phyloP scores from a whole-genome alignment of 345 rosid genomes.

The Turnera subulata region DNA sequence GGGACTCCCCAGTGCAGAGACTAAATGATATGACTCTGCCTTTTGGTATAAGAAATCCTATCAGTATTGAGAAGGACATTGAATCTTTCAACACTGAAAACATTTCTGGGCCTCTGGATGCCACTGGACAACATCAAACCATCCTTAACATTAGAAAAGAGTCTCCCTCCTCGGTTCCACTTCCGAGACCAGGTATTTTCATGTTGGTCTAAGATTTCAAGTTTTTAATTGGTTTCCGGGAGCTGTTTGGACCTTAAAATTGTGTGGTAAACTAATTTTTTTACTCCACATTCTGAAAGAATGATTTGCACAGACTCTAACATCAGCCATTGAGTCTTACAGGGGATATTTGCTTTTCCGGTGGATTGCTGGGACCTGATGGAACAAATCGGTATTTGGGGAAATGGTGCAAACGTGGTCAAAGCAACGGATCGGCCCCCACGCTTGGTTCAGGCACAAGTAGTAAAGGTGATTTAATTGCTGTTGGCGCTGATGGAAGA shows the following conservation, averaged over 20 bases:
- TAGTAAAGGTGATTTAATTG: slow-evolving; percentile 48
- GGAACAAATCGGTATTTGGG: slow-evolving; percentile 63
- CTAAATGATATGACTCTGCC: neutral
- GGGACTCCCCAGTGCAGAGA: slow-evolving; percentile 12
- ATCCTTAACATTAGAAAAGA: slow-evolving; percentile 54
- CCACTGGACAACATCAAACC: slow-evolving; percentile 20
- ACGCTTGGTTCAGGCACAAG: slow-evolving; percentile 27
- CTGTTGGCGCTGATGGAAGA: slow-evolving; percentile 87
- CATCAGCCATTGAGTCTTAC: slow-evolving; percentile 6
- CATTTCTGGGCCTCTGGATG: slow-evolving; percentile 22
- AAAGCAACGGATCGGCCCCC: slow-evolving; percentile 27
- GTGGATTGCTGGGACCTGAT: slow-evolving; percentile 72
- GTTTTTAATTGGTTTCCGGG: neutral
- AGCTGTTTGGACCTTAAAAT: neutral
- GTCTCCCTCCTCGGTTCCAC: slow-evolving; percentile 20
- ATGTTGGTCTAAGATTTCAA: slow-evolving; percentile 6
- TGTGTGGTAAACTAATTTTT: neutral
- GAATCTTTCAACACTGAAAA: slow-evolving; percentile 30
- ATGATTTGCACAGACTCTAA: neutral
- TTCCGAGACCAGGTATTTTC: slow-evolving; percentile 49
- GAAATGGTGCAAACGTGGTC: slow-evolving; percentile 85
- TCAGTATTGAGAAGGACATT: slow-evolving; percentile 14
- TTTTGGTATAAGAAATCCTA: slow-evolving; percentile 17
- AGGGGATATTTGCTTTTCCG: slow-evolving; percentile 60
- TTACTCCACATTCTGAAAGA: neutral